Conservation (phyloP, 306 rosid species). For the Geum urbanum region DNA sequence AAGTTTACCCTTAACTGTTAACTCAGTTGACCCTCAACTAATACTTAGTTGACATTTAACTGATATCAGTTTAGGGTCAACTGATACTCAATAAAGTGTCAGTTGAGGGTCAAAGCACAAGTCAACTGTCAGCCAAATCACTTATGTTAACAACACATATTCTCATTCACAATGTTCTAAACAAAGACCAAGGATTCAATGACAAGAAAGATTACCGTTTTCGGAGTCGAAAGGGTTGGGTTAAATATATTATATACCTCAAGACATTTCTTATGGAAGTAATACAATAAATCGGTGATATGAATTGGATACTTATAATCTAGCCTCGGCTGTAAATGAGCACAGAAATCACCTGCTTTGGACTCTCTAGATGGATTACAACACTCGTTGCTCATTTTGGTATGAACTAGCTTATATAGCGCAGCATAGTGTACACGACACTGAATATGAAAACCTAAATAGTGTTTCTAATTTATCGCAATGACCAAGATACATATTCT, state of each 20-base stretch:
- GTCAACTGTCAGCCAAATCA: no score
- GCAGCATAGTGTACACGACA: not conserved
- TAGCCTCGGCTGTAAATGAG: not conserved
- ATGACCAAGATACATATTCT: not conserved
- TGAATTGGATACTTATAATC: not conserved
- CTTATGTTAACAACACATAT: no score
- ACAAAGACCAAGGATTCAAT: no score
- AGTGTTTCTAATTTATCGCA: not conserved
- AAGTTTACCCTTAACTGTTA: no score
- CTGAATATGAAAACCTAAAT: not conserved
- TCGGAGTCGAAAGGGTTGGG: not conserved
- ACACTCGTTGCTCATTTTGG: not conserved
- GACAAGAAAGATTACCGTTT: no score
- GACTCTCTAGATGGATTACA: not conserved
- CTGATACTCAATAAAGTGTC: no score
- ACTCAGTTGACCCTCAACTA: no score
- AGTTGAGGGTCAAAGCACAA: no score
- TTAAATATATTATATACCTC: not conserved
- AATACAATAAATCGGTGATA: not conserved
- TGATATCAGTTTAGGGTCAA: no score
- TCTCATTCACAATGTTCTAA: no score
- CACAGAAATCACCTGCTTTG: not conserved
- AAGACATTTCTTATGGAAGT: not conserved
- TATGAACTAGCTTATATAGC: not conserved
- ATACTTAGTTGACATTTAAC: no score